Evolutionary conservation across 2,329 filamentous ascomycete species (phyloP).

Genomic region (Rhinocladiella similis): DNA sequence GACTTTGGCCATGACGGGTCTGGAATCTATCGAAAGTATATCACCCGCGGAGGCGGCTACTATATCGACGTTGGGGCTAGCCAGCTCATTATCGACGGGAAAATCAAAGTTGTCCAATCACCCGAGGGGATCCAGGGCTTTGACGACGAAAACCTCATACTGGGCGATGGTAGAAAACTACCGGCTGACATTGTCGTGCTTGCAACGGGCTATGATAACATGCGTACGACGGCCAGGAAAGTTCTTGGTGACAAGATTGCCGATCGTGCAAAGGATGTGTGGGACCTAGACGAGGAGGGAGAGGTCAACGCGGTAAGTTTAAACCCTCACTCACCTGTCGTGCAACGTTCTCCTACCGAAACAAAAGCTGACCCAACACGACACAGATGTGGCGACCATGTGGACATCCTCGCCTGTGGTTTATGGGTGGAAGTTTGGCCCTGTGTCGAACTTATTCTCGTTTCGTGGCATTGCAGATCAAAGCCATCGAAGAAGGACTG

Average conservation of each 20-base stretch:
- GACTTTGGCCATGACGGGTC: conserved; percentile 42
- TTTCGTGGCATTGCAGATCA: conserved; percentile 52
- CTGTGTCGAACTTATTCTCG: conserved; percentile 63
- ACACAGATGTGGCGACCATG: conserved; percentile 53
- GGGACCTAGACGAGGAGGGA: conserved; percentile 60
- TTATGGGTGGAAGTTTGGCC: conserved; percentile 65
- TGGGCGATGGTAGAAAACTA: conserved; percentile 8
- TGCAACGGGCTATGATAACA: conserved; percentile 67
- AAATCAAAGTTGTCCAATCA: conserved; percentile 60
- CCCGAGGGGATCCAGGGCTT: conserved; percentile 47
- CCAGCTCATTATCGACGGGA: conserved; percentile 56
- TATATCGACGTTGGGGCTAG: conserved; percentile 53
- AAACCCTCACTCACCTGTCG: not conserved
- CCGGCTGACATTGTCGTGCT: conserved; percentile 64
- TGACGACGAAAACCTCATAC: not conserved
- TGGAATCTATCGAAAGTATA: conserved; percentile 47
- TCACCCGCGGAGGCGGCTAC: conserved; percentile 56
- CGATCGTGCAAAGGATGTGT: conserved; percentile 56
- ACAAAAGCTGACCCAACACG: not conserved
- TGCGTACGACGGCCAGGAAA: conserved; percentile 61
- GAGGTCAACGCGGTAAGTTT: conserved; percentile 49
- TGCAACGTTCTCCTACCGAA: not conserved
- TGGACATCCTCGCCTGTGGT: conserved; percentile 66
- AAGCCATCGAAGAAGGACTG: conserved; percentile 33
- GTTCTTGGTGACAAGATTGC: conserved; percentile 62